These are phyloP conservation scores for Phytophthora pini DNA, from an alignment of 352 stramenopile species.

Conservation along the genomic window DNA sequence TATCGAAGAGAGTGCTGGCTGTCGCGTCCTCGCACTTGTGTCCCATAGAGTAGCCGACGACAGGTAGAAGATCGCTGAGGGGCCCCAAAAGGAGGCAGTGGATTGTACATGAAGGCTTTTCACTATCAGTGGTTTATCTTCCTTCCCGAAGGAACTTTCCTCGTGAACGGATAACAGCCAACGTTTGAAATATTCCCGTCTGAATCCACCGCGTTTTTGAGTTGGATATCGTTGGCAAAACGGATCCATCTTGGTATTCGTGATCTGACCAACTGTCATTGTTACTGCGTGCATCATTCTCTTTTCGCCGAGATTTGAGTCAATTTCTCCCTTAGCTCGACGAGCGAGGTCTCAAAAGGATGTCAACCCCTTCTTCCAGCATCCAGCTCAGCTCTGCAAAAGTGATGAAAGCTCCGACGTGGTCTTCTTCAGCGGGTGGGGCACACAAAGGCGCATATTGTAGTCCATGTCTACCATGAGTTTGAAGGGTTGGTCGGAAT, in stretches of 20 bases:
- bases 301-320: conserved; percentile 9
- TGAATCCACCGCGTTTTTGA: no score
- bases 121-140: conserved; percentile 4
- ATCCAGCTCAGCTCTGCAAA: conserved; percentile 24
- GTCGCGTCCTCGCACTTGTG: conserved; percentile 40
- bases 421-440: conserved; percentile 19
- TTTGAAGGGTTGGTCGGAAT: conserved; percentile 37
- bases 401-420: conserved; percentile 41
- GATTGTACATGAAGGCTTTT: conserved; percentile 40
- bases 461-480: conserved; percentile 42
- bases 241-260: conserved; percentile 18
- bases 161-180: conserved; percentile 1
- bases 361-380: conserved; percentile 23
- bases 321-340: conserved; percentile 32
- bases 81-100: conserved; percentile 23
- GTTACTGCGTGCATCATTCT: conserved; percentile 10
- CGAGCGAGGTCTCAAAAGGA: conserved; percentile 58
- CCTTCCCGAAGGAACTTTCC: conserved; percentile 2
- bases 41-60: conserved; percentile 35
- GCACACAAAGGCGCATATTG: conserved; percentile 52
- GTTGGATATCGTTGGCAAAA: no score
- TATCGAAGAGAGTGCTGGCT: conserved; percentile 22
- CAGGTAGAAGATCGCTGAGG: conserved; percentile 33
- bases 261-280: conserved; percentile 21
- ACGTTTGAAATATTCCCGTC: no score